phyloP scores from a whole-genome alignment of 352 stramenopile species.

The Pythium periplocum region DNA sequence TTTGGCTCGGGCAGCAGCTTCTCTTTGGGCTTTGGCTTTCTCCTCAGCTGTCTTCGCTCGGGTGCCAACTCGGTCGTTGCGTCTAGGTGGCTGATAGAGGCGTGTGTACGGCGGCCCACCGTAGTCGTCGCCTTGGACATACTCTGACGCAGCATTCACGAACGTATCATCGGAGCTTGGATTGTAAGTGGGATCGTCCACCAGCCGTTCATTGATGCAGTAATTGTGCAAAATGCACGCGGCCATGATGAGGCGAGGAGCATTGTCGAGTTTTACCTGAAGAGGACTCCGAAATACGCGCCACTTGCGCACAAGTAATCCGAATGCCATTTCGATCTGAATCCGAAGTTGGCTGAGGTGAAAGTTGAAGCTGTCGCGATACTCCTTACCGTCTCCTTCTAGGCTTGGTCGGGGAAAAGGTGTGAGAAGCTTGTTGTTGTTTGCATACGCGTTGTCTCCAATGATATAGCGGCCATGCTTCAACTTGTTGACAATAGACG shows the following conservation, averaged over 20 bases:
- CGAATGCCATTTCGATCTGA: slow-evolving; percentile 39
- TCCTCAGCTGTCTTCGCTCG: too few relatives aligned
- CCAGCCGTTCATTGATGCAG: slow-evolving; percentile 7
- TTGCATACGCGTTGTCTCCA: slow-evolving; percentile 9
- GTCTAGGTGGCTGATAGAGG: too few relatives aligned
- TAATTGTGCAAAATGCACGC: slow-evolving; percentile 12
- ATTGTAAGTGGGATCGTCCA: slow-evolving; percentile 1
- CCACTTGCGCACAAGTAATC: slow-evolving; percentile 22
- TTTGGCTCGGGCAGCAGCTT: too few relatives aligned
- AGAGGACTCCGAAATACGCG: slow-evolving; percentile 16
- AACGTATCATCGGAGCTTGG: background rate
- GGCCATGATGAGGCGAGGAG: background rate
- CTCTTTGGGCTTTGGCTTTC: too few relatives aligned
- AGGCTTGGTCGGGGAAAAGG: slow-evolving; percentile 3
- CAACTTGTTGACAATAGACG: background rate
- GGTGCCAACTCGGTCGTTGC: too few relatives aligned
- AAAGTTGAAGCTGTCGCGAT: slow-evolving; percentile 27
- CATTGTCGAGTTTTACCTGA: background rate
- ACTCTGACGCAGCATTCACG: too few relatives aligned
- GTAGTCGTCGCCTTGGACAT: too few relatives aligned
- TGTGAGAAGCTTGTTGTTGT: slow-evolving; percentile 3
- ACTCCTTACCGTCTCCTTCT: background rate
- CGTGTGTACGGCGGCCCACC: too few relatives aligned
- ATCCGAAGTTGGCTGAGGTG: slow-evolving; percentile 33
- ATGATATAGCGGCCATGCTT: background rate